phyloP scores from a whole-genome alignment of 805 yeast species.

The Ogataea allantospora region DNA sequence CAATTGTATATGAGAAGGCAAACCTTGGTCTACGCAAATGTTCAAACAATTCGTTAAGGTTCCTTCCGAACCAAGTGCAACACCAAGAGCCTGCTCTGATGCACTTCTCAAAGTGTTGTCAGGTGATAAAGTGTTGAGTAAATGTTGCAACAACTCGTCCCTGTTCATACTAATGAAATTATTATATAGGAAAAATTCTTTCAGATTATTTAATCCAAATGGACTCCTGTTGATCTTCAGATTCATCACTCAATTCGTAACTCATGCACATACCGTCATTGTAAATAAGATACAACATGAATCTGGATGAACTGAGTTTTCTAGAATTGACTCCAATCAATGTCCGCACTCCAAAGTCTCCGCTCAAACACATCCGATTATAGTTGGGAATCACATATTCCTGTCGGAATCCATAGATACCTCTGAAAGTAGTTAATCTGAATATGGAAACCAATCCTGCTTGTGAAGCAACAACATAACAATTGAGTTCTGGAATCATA shows the following conservation, averaged over 20 bases:
- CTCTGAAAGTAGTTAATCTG: constrained; percentile 42
- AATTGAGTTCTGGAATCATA: constrained; percentile 40
- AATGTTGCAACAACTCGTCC: constrained; percentile 41
- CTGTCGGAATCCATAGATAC: constrained; percentile 40
- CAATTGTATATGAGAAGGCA: constrained; percentile 50
- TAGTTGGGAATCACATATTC: constrained; percentile 42
- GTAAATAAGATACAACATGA: constrained; percentile 24
- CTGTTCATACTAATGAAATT: constrained; percentile 37
- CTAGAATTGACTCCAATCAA: constrained; percentile 26
- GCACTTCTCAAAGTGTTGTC: constrained; percentile 40
- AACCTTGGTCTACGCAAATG: constrained; percentile 37
- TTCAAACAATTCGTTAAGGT: constrained; percentile 45
- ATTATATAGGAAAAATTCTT: constrained; percentile 1
- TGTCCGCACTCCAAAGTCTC: constrained; percentile 23
- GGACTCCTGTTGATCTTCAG: background rate
- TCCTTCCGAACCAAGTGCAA: constrained; percentile 43
- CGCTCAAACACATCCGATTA: constrained; percentile 20
- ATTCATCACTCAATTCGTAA: constrained; percentile 21
- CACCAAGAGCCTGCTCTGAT: constrained; percentile 42
- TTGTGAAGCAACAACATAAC: constrained; percentile 43
- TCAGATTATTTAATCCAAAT: constrained; percentile 8
- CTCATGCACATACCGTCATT: constrained; percentile 28
- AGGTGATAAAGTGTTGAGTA: constrained; percentile 50
- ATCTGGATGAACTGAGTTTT: constrained; percentile 11
- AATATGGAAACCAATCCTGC: constrained; percentile 43